Evolutionary conservation across 2,329 filamentous ascomycete genomes (phyloP).

Genomic region (Penicillium rolfsii): DNA sequence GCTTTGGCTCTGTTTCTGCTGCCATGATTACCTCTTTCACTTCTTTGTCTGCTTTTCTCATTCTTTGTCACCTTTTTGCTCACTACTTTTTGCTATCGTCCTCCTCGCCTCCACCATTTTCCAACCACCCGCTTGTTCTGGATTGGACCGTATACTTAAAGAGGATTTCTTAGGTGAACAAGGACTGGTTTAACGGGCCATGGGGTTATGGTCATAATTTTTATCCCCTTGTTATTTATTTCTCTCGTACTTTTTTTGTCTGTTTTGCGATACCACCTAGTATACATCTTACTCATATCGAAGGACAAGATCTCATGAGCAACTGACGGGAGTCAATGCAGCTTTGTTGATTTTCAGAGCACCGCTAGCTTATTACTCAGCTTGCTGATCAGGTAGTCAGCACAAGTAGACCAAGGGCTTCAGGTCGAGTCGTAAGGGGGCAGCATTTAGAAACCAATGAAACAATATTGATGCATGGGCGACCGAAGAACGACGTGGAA

Average conservation of each 20-base stretch:
- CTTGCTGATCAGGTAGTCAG: not conserved
- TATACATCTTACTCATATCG: slow-evolving; percentile 9
- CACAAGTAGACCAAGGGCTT: not conserved
- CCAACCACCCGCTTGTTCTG: slow-evolving; percentile 7
- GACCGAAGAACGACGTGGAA: not conserved
- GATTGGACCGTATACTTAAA: slow-evolving; percentile 14
- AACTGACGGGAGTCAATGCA: not conserved
- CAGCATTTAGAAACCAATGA: not conserved
- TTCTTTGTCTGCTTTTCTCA: slow-evolving; percentile 8
- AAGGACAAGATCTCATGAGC: not conserved
- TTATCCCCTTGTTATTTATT: not conserved
- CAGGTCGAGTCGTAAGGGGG: not conserved
- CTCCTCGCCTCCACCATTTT: slow-evolving; percentile 3
- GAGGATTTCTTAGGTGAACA: slow-evolving; percentile 13
- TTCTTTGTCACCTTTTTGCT: slow-evolving; percentile 9
- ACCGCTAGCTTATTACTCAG: not conserved
- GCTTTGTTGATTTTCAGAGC: too few species aligned
- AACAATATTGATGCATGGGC: not conserved
- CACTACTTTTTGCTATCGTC: not conserved
- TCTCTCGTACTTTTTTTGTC: slow-evolving; percentile 6
- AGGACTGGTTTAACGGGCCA: slow-evolving; percentile 12
- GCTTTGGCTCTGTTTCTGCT: slow-evolving; percentile 5
- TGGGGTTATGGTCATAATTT: slow-evolving; percentile 5
- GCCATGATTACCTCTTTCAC: not conserved
- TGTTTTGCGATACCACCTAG: slow-evolving; percentile 23